A percentile compares a stretch with the other conserved stretches of the same genome.
Conservation (phyloP, 768 basidiomycete genomes). For the Gymnopilus dilepis region DNA sequence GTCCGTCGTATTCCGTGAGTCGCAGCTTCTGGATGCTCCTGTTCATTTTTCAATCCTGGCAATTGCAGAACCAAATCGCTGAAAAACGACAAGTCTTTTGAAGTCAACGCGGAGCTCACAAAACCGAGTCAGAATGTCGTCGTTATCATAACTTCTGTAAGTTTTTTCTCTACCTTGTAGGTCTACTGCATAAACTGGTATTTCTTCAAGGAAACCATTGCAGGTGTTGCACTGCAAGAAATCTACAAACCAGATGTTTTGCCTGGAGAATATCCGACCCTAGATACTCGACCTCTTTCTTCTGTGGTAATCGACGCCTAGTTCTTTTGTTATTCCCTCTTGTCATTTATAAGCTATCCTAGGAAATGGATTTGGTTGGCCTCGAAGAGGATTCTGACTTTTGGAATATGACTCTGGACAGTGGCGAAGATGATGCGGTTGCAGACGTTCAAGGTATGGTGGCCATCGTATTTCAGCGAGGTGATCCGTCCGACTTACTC, state of each 20-base stretch:
- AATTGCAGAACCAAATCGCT: conserved; percentile 77
- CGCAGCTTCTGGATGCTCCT: neutral
- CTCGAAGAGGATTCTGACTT: conserved; percentile 74
- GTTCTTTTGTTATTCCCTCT: neutral
- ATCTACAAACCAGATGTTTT: conserved; percentile 64
- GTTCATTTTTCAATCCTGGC: neutral
- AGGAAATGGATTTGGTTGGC: conserved; percentile 72
- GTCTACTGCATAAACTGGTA: neutral
- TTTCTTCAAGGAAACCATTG: conserved; percentile 68
- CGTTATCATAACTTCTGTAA: conserved; percentile 68
- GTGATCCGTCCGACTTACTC: too few species aligned
- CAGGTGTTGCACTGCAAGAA: conserved; percentile 61
- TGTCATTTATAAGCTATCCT: neutral
- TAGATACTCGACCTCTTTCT: conserved; percentile 72
- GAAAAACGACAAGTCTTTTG: conserved; percentile 61
- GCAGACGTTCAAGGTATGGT: neutral
- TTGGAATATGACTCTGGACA: conserved; percentile 60
- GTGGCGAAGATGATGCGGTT: conserved; percentile 31
- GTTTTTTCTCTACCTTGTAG: conserved; percentile 9
- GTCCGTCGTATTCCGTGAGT: conserved; percentile 79
- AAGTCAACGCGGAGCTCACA: conserved; percentile 60
- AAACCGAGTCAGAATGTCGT: conserved; percentile 77
- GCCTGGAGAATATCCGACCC: conserved; percentile 63
- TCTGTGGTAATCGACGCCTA: conserved; percentile 45
- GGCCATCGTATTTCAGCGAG: too few species aligned